Evolutionary conservation across 176 grass and related monocot species (phyloP), one percentile per base, ranked within the genome.

Genomic region (Calamus simplicifolius): DNA sequence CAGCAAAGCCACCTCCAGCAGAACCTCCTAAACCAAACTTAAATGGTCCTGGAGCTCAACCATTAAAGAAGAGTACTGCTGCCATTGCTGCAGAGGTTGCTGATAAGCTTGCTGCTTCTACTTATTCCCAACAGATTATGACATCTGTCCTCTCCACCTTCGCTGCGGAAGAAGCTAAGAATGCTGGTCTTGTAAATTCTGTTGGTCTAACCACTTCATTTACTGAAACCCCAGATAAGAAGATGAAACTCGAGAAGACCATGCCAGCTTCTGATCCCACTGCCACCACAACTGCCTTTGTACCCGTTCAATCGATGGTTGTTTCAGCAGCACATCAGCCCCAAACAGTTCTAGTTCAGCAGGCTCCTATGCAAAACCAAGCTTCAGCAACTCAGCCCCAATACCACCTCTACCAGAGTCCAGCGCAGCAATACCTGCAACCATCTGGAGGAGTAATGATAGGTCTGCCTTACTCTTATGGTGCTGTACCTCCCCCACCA

Each of bases 371-470:
- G 13, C 81, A 75, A 51, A 81, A 43, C 63, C 81, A 89, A 75
- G 19, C 58, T 55, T 57, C 78, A 49, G 59, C 75, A 49, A 58
- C 77, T 50, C 81, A 81, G 29, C 68, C 72, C 50, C 87, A 90
- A 43, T 90, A 79, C 68, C 85, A 77, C 27, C 65, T 85, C 25
- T 90, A 82, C 60, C 79, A 75, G 29, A 26, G 63, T 59, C 58
- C 81, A 52, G 68, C 71, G 15, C 82, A 85, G 29, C 87, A 90
- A 43, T 90, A 76, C 64, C 71, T 82, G 19, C 82, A 85, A 56
- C 87, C 80, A 58, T 67, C 87, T n/a, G 79, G 82, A 62, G 68
- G 82, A 58, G 61, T 90, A 26, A 73, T 90, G 72, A 82, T 90
- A 18, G 75, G 69, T 27, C 71, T 90, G 76, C 75, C 87, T 25